Conservation (phyloP, 345 rosid genomes). For the Citrus glauca region DNA sequence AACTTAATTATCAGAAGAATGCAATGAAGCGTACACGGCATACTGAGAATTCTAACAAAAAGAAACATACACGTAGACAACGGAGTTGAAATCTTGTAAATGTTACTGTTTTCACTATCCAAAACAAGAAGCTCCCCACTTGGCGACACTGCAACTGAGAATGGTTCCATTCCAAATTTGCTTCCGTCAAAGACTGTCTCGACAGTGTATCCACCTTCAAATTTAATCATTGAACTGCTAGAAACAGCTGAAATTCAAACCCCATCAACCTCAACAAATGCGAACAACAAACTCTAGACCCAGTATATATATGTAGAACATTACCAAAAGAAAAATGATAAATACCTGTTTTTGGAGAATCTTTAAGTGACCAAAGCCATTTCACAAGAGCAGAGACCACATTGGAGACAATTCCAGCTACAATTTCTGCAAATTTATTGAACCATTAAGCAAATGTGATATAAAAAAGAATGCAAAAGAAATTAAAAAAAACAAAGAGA, state of each 20-base stretch:
- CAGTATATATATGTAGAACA: background rate
- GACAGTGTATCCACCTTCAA: constrained; percentile 86
- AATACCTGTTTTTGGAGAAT: constrained; percentile 68
- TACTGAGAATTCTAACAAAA: constrained; percentile 5
- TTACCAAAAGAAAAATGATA: constrained; percentile 11
- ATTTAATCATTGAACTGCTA: constrained; percentile 89
- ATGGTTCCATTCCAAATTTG: constrained; percentile 87
- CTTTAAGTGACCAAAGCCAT: constrained; percentile 87
- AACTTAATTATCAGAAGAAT: background rate
- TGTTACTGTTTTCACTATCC: constrained; percentile 83
- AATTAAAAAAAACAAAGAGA: background rate
- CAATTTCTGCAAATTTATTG: constrained; percentile 52
- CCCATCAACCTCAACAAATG: constrained; percentile 13
- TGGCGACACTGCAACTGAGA: constrained; percentile 62
- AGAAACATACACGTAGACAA: constrained; percentile 67
- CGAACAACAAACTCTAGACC: background rate
- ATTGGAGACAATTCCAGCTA: constrained; percentile 74
- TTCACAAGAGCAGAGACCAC: constrained; percentile 68
- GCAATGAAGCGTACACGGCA: background rate
- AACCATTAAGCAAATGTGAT: background rate
- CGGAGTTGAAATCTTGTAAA: constrained; percentile 80
- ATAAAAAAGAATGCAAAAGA: background rate
- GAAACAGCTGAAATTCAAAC: constrained; percentile 50
- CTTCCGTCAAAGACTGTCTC: constrained; percentile 99
- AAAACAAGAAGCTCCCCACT: constrained; percentile 82